Base-by-base conservation (phyloP, 768 basidiomycete genomes). In the Coprinopsis sp. region DNA sequence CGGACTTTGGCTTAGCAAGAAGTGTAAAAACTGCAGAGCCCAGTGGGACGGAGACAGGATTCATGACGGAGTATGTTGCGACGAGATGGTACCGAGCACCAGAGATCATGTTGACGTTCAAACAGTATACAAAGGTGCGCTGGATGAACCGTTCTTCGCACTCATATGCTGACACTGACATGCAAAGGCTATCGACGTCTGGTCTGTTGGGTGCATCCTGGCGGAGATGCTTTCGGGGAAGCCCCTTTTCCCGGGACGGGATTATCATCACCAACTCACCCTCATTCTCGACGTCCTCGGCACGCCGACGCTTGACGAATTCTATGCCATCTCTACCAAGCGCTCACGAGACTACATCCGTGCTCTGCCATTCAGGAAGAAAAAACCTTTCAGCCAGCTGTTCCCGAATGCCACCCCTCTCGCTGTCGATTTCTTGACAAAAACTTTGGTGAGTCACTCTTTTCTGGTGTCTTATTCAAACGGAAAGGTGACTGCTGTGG, bases 31-130 rank as follows among this genome's bases (percentile, higher is more conserved):
- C 88, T 3, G 87, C 88, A 4, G 87, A 89, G 62, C 85, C 87
- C 0, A 85, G 83, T 12, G 88, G 87, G 19, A 89, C 86, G 6
- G 87, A 89, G 56, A 88, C 78, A 5, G 84, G 84, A 4, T 93
- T 92, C 70, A 92, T 94, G 91, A 95, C 91, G 1, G 90, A 92
- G 81, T 95, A 94, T 59, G 96, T 99, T 39, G 95, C 96, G 2
- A 98, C 96, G 21, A 76, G 96, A 56, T 99, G 96, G 96, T 99
- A 98, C 61, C 83, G 96, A 29, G 96, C 96, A 0, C 96, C 96
- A 0, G 96, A 99, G 64, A 94, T 99, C 70, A 99, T 99, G 96
- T 76, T 99, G 42, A 96, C 93, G 8, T 98, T 97, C 76, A 95
- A 96, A 63, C 88, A 96, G 64, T 99, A 99, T 69, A 95, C 94